These are phyloP conservation scores for Artemisia argyi DNA, from an alignment of 129 eudicot genomes.

Conservation along the genomic window DNA sequence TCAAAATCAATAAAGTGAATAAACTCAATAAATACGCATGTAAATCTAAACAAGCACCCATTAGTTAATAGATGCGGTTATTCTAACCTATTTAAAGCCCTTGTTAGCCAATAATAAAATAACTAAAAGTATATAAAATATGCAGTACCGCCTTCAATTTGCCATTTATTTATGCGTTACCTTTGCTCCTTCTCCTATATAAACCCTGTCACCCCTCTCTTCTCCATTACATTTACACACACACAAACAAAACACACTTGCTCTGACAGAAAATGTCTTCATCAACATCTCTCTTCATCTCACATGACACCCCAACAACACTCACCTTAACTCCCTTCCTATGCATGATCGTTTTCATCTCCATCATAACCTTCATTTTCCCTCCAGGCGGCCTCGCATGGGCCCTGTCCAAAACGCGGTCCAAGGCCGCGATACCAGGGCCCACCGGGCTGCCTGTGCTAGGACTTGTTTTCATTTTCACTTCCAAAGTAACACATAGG, in stretches of 20 bases:
- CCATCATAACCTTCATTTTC: constrained; percentile 54
- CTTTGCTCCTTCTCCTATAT: constrained; percentile 8
- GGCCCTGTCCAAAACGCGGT: constrained; percentile 52
- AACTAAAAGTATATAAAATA: too few relatives aligned
- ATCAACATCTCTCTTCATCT: constrained; percentile 23
- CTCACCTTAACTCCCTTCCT: constrained; percentile 28
- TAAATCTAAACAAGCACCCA: too few relatives aligned
- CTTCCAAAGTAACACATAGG: constrained; percentile 51
- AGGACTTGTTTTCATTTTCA: constrained; percentile 54
- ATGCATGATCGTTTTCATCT: constrained; percentile 30
- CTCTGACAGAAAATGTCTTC: constrained; percentile 22
- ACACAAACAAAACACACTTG: neutral
- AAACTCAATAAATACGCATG: too few relatives aligned
- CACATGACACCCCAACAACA: constrained; percentile 12
- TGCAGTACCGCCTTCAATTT: too few relatives aligned
- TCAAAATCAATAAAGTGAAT: too few relatives aligned
- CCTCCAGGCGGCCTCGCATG: constrained; percentile 95
- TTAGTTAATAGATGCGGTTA: too few relatives aligned
- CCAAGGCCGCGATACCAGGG: constrained; percentile 66
- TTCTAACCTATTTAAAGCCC: too few relatives aligned
- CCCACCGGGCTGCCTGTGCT: constrained; percentile 71
- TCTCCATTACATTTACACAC: constrained; percentile 19
- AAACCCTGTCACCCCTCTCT: constrained; percentile 20
- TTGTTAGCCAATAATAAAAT: too few relatives aligned
- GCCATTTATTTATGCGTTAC: too few relatives aligned